phyloP scores from a whole-genome alignment of 2,329 filamentous ascomycete species.

The Colletotrichum destructivum region DNA sequence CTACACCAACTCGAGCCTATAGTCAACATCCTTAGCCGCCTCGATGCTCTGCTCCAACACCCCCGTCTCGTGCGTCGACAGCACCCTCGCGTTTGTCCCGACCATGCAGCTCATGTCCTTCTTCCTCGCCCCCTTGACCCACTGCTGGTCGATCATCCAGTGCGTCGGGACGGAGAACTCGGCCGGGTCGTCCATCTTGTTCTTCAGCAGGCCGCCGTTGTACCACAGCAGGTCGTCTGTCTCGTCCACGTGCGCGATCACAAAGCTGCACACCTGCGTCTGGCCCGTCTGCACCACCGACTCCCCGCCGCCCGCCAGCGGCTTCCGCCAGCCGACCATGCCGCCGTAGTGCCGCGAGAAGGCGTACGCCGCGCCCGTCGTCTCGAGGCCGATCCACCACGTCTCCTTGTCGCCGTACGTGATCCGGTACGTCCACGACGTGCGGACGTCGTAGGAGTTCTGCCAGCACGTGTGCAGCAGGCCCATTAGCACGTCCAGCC shows the following conservation, averaged over 20 bases:
- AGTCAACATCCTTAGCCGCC: slow-evolving; percentile 43
- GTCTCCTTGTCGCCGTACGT: slow-evolving; percentile 63
- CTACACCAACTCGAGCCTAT: slow-evolving; percentile 19
- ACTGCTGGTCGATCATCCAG: slow-evolving; percentile 58
- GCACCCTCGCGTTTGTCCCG: slow-evolving; percentile 17
- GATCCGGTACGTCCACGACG: slow-evolving; percentile 57
- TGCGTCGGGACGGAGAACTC: slow-evolving; percentile 54
- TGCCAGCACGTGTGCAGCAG: slow-evolving; percentile 62
- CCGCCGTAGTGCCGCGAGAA: slow-evolving; percentile 60
- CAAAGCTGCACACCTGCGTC: slow-evolving; percentile 55
- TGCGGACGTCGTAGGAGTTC: slow-evolving; percentile 57
- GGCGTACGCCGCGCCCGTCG: slow-evolving; percentile 54
- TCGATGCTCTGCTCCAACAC: slow-evolving; percentile 42
- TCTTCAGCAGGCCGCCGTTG: slow-evolving; percentile 60
- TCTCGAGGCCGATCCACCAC: slow-evolving; percentile 62
- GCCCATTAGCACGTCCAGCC: slow-evolving; percentile 54
- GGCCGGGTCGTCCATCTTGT: slow-evolving; percentile 51
- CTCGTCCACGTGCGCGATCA: slow-evolving; percentile 60
- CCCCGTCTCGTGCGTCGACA: slow-evolving; percentile 29
- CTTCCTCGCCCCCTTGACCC: slow-evolving; percentile 53
- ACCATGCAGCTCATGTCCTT: slow-evolving; percentile 58
- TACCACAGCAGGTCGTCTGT: slow-evolving; percentile 57
- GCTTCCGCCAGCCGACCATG: slow-evolving; percentile 55
- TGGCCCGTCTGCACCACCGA: slow-evolving; percentile 12
- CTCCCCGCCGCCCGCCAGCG: neutral